phyloP scores from a whole-genome alignment of 1,284 basidiomycete species.

The Trichosporon sp. region DNA sequence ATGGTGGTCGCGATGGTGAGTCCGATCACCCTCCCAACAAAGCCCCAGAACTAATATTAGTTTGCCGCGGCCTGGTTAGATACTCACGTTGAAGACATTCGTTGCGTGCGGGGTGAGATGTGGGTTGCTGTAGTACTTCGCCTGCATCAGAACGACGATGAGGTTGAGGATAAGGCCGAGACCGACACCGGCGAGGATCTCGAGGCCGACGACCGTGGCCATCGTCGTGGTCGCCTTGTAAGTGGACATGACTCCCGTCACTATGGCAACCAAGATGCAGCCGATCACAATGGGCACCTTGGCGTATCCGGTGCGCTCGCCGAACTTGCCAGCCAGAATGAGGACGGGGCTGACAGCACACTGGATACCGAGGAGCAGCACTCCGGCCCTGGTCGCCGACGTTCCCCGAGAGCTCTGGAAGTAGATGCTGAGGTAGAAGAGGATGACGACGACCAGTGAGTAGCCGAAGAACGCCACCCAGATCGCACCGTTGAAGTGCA shows the following conservation, averaged over 20 bases:
- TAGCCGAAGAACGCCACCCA: constrained; percentile 38
- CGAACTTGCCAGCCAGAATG: constrained; percentile 33
- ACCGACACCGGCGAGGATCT: constrained; percentile 36
- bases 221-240: constrained; percentile 26
- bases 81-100: constrained; percentile 36
- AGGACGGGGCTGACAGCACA: constrained; percentile 32
- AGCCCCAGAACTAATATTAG: constrained; percentile 31
- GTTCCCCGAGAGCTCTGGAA: constrained; percentile 39
- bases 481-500: constrained; percentile 35
- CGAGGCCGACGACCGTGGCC: constrained; percentile 34
- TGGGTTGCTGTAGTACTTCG: constrained; percentile 31
- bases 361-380: constrained; percentile 38
- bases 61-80: too few species aligned
- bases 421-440: constrained; percentile 40
- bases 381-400: constrained; percentile 35
- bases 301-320: constrained; percentile 38
- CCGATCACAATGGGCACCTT: constrained; percentile 37
- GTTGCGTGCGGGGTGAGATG: constrained; percentile 37
- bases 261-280: constrained; percentile 29
- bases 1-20: constrained; percentile 40
- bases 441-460: constrained; percentile 33
- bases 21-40: constrained; percentile 38
- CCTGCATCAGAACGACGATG: constrained; percentile 38
- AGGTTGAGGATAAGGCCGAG: constrained; percentile 37
- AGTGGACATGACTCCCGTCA: constrained; percentile 34